Base-by-base conservation (phyloP, 371 early-diverging fungal species). In the Massospora cicadina region DNA sequence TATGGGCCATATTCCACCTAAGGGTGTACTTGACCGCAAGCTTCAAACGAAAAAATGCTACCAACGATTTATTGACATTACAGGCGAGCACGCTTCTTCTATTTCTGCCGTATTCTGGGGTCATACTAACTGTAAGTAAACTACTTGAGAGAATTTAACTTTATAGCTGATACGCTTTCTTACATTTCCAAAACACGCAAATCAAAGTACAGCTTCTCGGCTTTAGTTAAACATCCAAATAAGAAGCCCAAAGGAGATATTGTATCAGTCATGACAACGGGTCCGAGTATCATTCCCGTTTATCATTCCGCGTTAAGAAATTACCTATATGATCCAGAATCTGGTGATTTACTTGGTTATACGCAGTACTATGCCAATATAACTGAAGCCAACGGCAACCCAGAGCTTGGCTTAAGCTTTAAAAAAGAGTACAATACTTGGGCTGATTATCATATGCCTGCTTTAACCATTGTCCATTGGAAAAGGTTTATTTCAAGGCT, bases 291-390 rank as follows among this genome's bases (percentile, higher is more conserved):
- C 12, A 53, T 32, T 3, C 65, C 65, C 17, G 3, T 63, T 12
- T 64, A 76, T 64, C 80, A 80, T 60, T 79, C 82, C 33, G 77
- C 75, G 55, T 63, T 78, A 27, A 76, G 81, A 31, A 72, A 76
- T 12, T 82, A 78, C 65, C 43, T 60, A 1, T 82, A 82, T 69
- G 68, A 72, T 1, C 60, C 66, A 31, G 5, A 2, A 1, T n/a
- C 21, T 2, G 12, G 10, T 5, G 25, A 65, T 3, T 5, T 54
- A 59, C 67, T 71, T 62, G 76, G 79, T 26, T 81, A 78, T 70
- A 68, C 63, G 24, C 83, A 82, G 67, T 82, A 79, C 66, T 81
- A 72, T 66, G 65, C 75, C 5, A 77, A 82, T 67, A 55, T 81
- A 0, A 68, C 67, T 0, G 66, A 72, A 32, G 79, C 71, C 7